Evolutionary conservation across 2,329 filamentous ascomycete species (phyloP), one percentile per base, ranked within the genome.

Genomic region (Colletotrichum falcatum): DNA sequence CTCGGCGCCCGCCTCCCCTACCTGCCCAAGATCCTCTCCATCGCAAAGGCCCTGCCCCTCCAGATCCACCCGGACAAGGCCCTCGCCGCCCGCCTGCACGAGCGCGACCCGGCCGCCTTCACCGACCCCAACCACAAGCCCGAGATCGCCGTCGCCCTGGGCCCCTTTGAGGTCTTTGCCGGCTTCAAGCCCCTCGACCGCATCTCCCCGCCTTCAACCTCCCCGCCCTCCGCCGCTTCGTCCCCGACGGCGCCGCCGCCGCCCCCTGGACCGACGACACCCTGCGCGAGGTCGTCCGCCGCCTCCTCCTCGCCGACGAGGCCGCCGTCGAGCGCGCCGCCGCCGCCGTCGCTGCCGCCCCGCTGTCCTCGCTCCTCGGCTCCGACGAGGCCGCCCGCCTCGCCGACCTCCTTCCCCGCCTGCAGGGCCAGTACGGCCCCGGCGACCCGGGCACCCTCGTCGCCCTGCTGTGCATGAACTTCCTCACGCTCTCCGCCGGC

Each of bases 101-200:
- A 85, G 64, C 78, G 88, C 73, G 85, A 93, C 64, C 91, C 92
- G 0, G 79, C 88, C 2, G 86, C 89, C 67, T 94, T 92, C 78
- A 88, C 87, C 1, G 92, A 95, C 73, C 82, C 87, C 3, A 94
- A 94, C 78, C 92, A 94, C 83, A 94, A 94, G 80, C 92, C 92
- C 1, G 92, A 95, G 77, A 94, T 95, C 63, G 92, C 92, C 0
- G 83, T 95, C 1, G 92, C 92, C 0, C 81, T 94, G 1, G 85
- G 87, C 16, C 87, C 89, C 28, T 94, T 95, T 75, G 92, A 94
- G 78, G 89, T 92, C 0, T 94, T 95, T 74, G 90, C 89, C 12
- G 92, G 92, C 7, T 94, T 90, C 83, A 94, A 93, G 76, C 89
- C 91, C 0, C 81, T 92, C 0, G 76, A 79, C 12, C 83, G 90